Evolutionary conservation across 2,329 filamentous ascomycete genomes (phyloP).

Genomic region (Ophiostoma himal-ulmi): DNA sequence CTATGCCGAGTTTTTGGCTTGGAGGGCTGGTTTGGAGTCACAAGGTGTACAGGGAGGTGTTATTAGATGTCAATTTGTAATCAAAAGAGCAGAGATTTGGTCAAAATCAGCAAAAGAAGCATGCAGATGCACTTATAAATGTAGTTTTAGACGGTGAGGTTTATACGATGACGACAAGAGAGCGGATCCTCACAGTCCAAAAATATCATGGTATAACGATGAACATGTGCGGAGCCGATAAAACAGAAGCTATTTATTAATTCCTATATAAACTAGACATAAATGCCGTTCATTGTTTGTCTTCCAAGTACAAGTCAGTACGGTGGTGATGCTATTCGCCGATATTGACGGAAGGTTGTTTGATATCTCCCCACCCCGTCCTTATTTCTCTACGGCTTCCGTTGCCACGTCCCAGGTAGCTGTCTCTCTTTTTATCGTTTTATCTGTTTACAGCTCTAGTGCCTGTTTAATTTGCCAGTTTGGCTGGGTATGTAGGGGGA

Average conservation of each 20-base stretch:
- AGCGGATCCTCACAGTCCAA: neutral
- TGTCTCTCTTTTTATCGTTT: neutral
- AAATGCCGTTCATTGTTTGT: neutral
- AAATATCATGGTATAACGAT: neutral
- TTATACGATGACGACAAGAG: neutral
- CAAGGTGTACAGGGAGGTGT: neutral
- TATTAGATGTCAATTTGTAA: neutral
- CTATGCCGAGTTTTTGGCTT: neutral
- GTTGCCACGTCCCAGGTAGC: neutral
- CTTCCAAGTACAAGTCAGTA: neutral
- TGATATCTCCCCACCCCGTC: neutral
- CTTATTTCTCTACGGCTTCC: neutral
- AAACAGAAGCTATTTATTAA: neutral
- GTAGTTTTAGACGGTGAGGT: neutral
- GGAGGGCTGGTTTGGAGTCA: neutral
- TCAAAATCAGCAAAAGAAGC: neutral
- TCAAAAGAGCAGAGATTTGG: neutral
- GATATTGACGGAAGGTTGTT: neutral
- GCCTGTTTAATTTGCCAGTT: neutral
- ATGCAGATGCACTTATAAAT: neutral
- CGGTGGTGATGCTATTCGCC: neutral
- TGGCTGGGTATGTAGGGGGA: neutral
- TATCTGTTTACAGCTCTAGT: neutral
- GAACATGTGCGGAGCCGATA: neutral
- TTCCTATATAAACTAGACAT: neutral